phyloP scores from a whole-genome alignment of 768 basidiomycete species.

The Strobilomyces confusus region DNA sequence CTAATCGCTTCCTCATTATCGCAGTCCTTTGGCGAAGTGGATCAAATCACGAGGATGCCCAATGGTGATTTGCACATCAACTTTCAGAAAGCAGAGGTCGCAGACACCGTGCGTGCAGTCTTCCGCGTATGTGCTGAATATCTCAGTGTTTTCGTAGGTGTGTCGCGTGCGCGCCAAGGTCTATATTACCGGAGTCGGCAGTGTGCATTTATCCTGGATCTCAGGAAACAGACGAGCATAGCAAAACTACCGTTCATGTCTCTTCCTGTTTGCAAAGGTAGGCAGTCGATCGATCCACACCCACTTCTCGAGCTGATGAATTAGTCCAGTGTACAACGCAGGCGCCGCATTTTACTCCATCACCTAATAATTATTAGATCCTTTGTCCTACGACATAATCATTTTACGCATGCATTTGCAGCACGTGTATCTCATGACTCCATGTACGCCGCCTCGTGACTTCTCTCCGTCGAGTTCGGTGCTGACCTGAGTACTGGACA shows the following conservation, averaged over 20 bases:
- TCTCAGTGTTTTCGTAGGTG: constrained; percentile 43
- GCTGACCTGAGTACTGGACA: constrained; percentile 8
- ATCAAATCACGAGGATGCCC: constrained; percentile 66
- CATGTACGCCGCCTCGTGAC: constrained; percentile 11
- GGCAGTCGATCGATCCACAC: not conserved
- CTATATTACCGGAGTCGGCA: constrained; percentile 69
- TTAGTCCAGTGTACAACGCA: constrained; percentile 26
- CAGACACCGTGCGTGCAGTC: constrained; percentile 60
- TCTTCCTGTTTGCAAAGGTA: constrained; percentile 25
- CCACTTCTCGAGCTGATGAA: not conserved
- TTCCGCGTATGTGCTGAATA: not conserved
- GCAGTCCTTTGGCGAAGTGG: constrained; percentile 69
- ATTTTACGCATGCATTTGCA: constrained; percentile 19
- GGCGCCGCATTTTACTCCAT: constrained; percentile 24
- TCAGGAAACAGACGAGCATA: constrained; percentile 46
- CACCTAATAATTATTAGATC: constrained; percentile 23
- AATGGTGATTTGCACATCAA: constrained; percentile 78
- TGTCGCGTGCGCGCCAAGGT: constrained; percentile 77
- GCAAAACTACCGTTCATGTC: not conserved
- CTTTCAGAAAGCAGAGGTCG: constrained; percentile 71
- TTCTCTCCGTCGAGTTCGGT: not conserved
- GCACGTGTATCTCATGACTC: constrained; percentile 29
- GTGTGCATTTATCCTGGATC: constrained; percentile 74
- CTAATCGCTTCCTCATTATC: constrained; percentile 8
- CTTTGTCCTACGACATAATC: constrained; percentile 29